Base-by-base conservation (phyloP, 2,329 filamentous ascomycete species). In the Ophiostoma pallidulum region DNA sequence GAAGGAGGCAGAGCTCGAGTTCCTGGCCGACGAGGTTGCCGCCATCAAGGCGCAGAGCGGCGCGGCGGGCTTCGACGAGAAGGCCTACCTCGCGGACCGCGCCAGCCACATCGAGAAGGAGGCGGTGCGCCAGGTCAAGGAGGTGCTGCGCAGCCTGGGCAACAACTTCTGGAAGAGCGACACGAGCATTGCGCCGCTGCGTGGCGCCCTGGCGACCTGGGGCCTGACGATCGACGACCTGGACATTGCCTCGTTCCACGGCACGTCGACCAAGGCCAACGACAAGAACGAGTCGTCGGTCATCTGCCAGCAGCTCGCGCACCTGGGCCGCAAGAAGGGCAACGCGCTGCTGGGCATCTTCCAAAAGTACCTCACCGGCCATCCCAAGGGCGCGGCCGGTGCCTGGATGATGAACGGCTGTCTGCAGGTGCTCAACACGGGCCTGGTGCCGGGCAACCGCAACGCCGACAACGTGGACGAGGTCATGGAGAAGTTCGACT, bases 401-500 rank as follows among this genome's bases (percentile, higher is more conserved):
- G 92, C 91, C 41, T 98, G 92, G 90, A 98, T 98, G 92, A 82
- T 98, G 78, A 98, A 98, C 74, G 92, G 92, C 56, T 92, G 87
- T 66, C 73, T 98, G 64, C 92, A 98, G 67, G 88, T 96, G 39
- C 79, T 98, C 59, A 94, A 97, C 74, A 84, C 78, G 44, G 92
- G 92, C 62, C 74, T 98, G 42, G 91, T 98, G 20, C 92, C 92
- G 13, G 92, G 92, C 51, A 98, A 98, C 73, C 85, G 90, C 61
- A 98, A 98, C 59, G 92, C 92, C 44, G 92, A 98, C 72, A 98
- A 98, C 57, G 82, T 98, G 47, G 92, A 98, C 64, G 80, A 90
- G 63, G 76, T 90, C 57, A 94, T 98, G 86, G 91, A 97, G 75
- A 79, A 96, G 65, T 98, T 92, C 58, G 92, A 98, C 65, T 86